Percentiles rank a stretch among this genome's conserved stretches.
Evolutionary conservation across 2,329 filamentous ascomycete genomes (phyloP).

Genomic region (Peltaster fructicola): DNA sequence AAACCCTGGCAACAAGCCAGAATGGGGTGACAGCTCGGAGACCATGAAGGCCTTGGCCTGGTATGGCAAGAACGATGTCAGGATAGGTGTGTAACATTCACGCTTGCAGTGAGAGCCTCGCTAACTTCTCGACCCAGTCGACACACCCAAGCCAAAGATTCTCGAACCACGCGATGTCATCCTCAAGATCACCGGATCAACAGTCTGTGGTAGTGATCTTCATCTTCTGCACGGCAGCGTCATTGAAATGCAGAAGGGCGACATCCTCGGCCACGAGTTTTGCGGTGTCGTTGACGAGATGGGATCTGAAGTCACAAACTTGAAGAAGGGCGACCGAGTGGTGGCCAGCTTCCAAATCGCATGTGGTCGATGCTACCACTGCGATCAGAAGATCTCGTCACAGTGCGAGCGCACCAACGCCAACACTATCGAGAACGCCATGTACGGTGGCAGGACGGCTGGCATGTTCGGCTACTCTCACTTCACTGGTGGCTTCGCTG

Average conservation of each 20-base stretch:
- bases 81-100: slow-evolving; percentile 34
- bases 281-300: slow-evolving; percentile 32
- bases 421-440: slow-evolving; percentile 50
- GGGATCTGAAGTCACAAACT: slow-evolving; percentile 24
- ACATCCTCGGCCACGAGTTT: slow-evolving; percentile 36
- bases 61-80: slow-evolving; percentile 65
- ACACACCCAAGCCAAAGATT: slow-evolving; percentile 52
- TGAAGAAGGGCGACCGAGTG: slow-evolving; percentile 39
- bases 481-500: slow-evolving; percentile 73
- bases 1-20: slow-evolving; percentile 38
- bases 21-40: slow-evolving; percentile 35
- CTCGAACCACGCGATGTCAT: slow-evolving; percentile 63
- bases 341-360: slow-evolving; percentile 81
- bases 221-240: slow-evolving; percentile 36
- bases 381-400: slow-evolving; percentile 58
- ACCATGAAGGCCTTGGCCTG: slow-evolving; percentile 63
- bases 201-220: slow-evolving; percentile 43
- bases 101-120: neutral
- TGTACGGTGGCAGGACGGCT: slow-evolving; percentile 64
- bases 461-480: slow-evolving; percentile 44
- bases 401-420: slow-evolving; percentile 67
- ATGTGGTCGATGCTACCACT: slow-evolving; percentile 52
- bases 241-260: slow-evolving; percentile 33
- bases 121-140: slow-evolving; percentile 21
- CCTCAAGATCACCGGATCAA: slow-evolving; percentile 53